Base-by-base conservation (phyloP, 179 eudicot genomes). In the Spinacia oleracea region DNA sequence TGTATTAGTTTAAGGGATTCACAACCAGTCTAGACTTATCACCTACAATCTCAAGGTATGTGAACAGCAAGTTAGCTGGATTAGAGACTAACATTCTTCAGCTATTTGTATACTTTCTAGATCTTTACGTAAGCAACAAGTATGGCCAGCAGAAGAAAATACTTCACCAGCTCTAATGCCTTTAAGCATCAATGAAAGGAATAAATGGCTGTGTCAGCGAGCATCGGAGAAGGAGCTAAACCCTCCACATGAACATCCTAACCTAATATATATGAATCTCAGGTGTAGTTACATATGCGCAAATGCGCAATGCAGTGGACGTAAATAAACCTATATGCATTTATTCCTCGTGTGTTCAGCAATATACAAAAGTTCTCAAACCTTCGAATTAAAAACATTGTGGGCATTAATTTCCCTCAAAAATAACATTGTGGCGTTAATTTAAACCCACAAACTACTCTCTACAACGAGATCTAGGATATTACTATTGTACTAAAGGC, bases 291-390 rank as follows among this genome's bases (percentile, higher is more conserved):
- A 8, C 71, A 9, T 20, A 66, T 66, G 71, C 16, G 4, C 20
- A 65, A 65, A 66, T 66, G 71, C 16, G 4, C 20, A 65, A 65
- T 38, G 48, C 71, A 67, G 45, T 67, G 48, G 71, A 67, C 2
- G 71, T 38, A 8, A 23, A 65, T 34, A 38, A 16, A 35, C 14
- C 6, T 66, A 66, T 34, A 12, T 18, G 9, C 7, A 60, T 25
- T 25, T 60, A 1, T 7, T 21, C 20, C 65, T 60, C 27, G 14
- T 5, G 65, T 21, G 65, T 60, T 27, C 35, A 60, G 31, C 7
- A 29, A 3, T 29, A 27, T 27, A 27, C 65, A 27, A 29, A 7
- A 10, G 29, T 60, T 29, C 65, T 60, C 27, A 10, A 59, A 59
- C 32, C 34, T 59, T 27, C 25, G 10, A 8, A 27, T 59, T 25